Base-by-base conservation (phyloP, 345 rosid genomes). In the Rhodamnia argentea region DNA sequence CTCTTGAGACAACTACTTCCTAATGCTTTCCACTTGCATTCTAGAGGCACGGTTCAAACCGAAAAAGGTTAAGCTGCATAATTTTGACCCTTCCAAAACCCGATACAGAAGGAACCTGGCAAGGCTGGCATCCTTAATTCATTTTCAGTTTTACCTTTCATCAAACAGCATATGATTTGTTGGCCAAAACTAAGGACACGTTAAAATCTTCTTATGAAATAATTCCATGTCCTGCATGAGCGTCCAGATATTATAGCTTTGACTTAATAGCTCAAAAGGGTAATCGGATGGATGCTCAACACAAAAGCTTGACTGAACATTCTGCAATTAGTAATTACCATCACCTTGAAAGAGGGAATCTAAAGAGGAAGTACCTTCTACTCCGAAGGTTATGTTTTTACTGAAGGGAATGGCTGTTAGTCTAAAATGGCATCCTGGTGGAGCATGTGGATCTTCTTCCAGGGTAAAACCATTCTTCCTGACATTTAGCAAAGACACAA, bases 381-480 rank as follows among this genome's bases (percentile, higher is more conserved):
- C 93, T 83, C 99, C 99, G 90, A 97, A 97, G 88, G 96, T 96
- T 89, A 95, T 93, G 87, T 93, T 97, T 91, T 97, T 95, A 90
- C 99, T 97, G 90, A 96, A 96, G 82, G 98, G 99, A 86, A 97
- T 92, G 11, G 98, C 95, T 90, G 93, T 93, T 64, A 97, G 70
- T 88, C 90, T 94, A 90, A 93, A 96, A 82, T 87, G 98, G 78
- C 86, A 87, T 70, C 99, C 99, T 3, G 96, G 95, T 54, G 93
- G 92, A 87, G 96, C 98, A 89, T 87, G 86, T 13, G 87, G 91
- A 91, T 96, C 94, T 92, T 97, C 99, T 88, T 95, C 99, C 86
- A 97, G 88, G 88, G 90, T 54, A 91, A 97, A 97, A 56, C 99
- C 99, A 88, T 97, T 97, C 90, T 93, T 96, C 91, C 99, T 96